Evolutionary conservation across 108 stramenopile species (phyloP), one percentile per base, ranked within the genome.

Genomic region (Aurantiochytrium sp.): DNA sequence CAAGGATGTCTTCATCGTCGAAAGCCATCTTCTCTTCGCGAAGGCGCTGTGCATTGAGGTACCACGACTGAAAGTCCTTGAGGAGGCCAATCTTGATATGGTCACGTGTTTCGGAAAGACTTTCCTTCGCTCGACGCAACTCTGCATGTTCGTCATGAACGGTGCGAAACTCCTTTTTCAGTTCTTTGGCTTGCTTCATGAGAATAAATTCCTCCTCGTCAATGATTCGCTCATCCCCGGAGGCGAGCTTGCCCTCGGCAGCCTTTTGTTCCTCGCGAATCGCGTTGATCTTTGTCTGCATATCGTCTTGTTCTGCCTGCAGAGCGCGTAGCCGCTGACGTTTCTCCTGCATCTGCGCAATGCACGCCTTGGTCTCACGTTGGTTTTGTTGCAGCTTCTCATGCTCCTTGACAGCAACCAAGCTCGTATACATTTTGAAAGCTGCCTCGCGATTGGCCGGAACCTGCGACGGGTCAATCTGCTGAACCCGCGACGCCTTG

Each of bases 141-240:
- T 12, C 44, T 4, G 29, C 89, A 23, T 28, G 51, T 10, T 58
- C 72, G 35, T 72, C 91, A 59, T 23, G 60, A 35, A 44, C 73
- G 18, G 5, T 42, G 4, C 89, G 89, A 83, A 89, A 92, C 23
- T 42, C 53, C 59, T 88, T 88, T 88, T 91, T 91, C 4, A 89
- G 88, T 19, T 90, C 91, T 25, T 88, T 91, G 59, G 58, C 58
- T 53, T 89, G 8, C 83, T 53, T 58, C 90, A 91, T 88, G 5
- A 92, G 73, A 5, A 57, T 53, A 59, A 91, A 90, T 87, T 92
- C 92, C 87, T 92, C 92, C 58, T 90, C 90, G 55, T 92, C 92
- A 23, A 92, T 87, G 43, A 92, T 60, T 58, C 89, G 88, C 44
- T 89, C 89, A 51, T 71, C 90, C 45, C 44, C 90, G 28, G 73